phyloP scores from a whole-genome alignment of 2,329 filamentous ascomycete species.

The Emmonsiellopsis sp. region DNA sequence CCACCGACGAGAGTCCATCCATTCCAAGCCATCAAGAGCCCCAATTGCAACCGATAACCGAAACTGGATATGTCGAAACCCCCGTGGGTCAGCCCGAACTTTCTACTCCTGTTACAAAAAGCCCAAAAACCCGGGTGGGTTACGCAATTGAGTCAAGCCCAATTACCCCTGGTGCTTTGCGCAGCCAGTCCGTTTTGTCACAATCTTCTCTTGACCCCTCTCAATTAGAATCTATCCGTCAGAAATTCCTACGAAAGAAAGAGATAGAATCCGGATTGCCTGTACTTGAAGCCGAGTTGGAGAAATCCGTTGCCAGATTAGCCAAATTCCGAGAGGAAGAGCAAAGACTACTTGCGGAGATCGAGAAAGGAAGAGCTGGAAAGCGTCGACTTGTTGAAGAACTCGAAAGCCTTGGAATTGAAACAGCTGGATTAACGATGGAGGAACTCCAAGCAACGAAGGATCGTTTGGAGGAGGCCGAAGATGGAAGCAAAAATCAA shows the following conservation, averaged over 20 bases:
- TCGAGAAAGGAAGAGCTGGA: conserved; percentile 35
- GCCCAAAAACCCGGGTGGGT: not conserved
- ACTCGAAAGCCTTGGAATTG: conserved; percentile 40
- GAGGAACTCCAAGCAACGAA: conserved; percentile 34
- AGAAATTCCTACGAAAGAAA: conserved; percentile 34
- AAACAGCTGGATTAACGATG: conserved; percentile 39
- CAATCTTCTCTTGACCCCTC: conserved; percentile 15
- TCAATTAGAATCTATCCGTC: conserved; percentile 24
- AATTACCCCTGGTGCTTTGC: not conserved
- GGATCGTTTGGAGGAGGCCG: conserved; percentile 14
- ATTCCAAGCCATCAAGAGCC: not conserved
- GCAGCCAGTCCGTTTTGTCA: conserved; percentile 13
- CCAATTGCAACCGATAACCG: not conserved
- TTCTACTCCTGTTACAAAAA: not conserved
- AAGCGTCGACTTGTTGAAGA: conserved; percentile 39
- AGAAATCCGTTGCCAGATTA: conserved; percentile 26
- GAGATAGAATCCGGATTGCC: conserved; percentile 43
- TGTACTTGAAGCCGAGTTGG: conserved; percentile 37
- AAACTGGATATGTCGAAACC: not conserved
- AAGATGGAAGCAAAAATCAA: conserved; percentile 10
- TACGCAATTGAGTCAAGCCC: not conserved
- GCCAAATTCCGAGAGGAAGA: conserved; percentile 25
- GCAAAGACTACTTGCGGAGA: conserved; percentile 36
- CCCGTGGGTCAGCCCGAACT: not conserved
- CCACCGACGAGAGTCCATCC: conserved; percentile 9